Evolutionary conservation across 2,329 filamentous ascomycete species (phyloP).

Genomic region (Neopestalotiopsis rosae): DNA sequence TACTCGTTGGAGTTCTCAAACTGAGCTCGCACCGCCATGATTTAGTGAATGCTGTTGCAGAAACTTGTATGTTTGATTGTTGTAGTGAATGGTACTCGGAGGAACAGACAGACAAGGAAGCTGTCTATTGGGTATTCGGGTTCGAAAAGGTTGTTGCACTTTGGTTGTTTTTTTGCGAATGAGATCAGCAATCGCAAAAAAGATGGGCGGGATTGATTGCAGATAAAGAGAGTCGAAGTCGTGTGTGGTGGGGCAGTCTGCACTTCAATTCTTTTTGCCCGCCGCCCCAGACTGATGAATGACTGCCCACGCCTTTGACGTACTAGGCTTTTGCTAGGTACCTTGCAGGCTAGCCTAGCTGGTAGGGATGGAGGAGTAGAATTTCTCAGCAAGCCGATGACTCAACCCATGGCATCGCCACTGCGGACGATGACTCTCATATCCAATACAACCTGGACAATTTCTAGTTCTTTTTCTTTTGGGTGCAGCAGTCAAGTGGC

Average conservation of each 20-base stretch:
- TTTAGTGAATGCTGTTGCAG: conserved; percentile 25
- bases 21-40: conserved; percentile 73
- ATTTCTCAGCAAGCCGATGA: conserved; percentile 14
- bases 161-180: conserved; percentile 6
- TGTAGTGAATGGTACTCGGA: not conserved
- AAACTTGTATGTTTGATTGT: conserved; percentile 21
- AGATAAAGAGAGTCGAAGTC: conserved; percentile 16
- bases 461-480: too few relatives aligned
- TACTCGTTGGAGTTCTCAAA: conserved; percentile 94
- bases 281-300: not conserved
- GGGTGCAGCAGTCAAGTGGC: too few relatives aligned
- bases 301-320: not conserved
- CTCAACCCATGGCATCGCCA: conserved; percentile 15
- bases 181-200: conserved; percentile 4
- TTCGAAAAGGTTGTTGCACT: not conserved
- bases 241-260: conserved; percentile 17
- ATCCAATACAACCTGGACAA: not conserved
- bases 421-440: conserved; percentile 14
- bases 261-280: conserved; percentile 5
- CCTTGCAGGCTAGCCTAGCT: not conserved
- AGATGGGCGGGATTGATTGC: conserved; percentile 3
- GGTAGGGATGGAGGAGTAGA: not conserved
- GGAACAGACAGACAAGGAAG: not conserved
- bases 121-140: conserved; percentile 18
- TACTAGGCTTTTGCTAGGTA: conserved; percentile 2